Percentiles rank a stretch among this genome's conserved stretches.
Evolutionary conservation across 2,329 filamentous ascomycete genomes (phyloP).

Genomic region (Biscogniauxia sp.): DNA sequence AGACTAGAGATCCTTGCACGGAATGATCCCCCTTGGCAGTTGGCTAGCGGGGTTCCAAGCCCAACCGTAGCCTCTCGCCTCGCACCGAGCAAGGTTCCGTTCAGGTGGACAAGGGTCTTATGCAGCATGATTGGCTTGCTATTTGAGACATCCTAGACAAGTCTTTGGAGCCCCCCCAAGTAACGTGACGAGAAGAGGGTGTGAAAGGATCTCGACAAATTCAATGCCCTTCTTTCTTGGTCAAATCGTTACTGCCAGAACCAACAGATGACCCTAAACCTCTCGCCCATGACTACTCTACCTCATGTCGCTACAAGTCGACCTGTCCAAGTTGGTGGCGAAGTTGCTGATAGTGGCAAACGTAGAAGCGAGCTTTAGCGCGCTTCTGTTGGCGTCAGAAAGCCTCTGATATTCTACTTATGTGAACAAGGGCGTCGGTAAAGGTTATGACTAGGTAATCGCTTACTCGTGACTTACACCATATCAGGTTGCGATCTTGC

Average conservation of each 20-base stretch:
- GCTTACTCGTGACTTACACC: slow-evolving; percentile 4
- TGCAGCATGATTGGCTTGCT: slow-evolving; percentile 26
- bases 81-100: slow-evolving; percentile 23
- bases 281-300: background rate
- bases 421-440: slow-evolving; percentile 2
- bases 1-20: slow-evolving; percentile 4
- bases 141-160: slow-evolving; percentile 22
- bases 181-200: slow-evolving; percentile 32
- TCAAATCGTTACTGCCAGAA: background rate
- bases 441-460: background rate
- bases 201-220: slow-evolving; percentile 21
- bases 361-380: slow-evolving; percentile 17
- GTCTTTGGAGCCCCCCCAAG: slow-evolving; percentile 22
- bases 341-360: slow-evolving; percentile 11
- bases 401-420: background rate
- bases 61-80: slow-evolving; percentile 31
- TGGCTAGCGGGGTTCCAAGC: slow-evolving; percentile 17
- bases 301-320: background rate
- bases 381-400: slow-evolving; percentile 14
- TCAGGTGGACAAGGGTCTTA: slow-evolving; percentile 32
- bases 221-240: background rate
- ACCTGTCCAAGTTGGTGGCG: slow-evolving; percentile 15
- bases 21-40: slow-evolving; percentile 25
- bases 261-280: background rate
- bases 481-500: slow-evolving; percentile 5